Evolutionary conservation across 2,329 filamentous ascomycete genomes (phyloP).

Genomic region (Dactylellina drechsleri): DNA sequence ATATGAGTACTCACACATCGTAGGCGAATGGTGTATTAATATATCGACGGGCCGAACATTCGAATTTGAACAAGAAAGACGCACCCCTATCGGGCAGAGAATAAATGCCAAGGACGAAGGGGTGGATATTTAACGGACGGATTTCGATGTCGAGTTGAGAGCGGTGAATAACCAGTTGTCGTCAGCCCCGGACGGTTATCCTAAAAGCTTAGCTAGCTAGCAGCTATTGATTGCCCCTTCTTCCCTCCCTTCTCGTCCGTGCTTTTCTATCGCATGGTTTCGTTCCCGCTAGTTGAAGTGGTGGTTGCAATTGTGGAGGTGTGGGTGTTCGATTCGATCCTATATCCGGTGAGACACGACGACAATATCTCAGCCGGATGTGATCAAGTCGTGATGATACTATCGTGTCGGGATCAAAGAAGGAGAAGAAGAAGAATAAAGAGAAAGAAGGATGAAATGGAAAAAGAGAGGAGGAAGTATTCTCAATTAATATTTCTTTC

Average conservation of each 20-base stretch:
- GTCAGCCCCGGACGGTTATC: conserved; percentile 14
- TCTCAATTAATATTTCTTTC: too few relatives aligned
- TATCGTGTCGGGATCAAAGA: neutral
- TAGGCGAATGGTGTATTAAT: neutral
- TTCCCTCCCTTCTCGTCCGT: neutral
- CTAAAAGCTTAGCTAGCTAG: neutral
- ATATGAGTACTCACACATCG: conserved; percentile 7
- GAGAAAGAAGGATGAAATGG: neutral
- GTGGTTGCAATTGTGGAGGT: neutral
- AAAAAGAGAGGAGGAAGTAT: neutral
- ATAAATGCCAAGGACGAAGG: too few relatives aligned
- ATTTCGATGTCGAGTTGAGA: too few relatives aligned
- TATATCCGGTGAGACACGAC: neutral
- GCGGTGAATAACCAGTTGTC: conserved; percentile 28
- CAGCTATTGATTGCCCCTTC: conserved; percentile 14
- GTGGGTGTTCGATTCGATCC: neutral
- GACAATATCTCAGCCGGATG: neutral
- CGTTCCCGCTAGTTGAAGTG: too few relatives aligned
- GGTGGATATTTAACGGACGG: too few relatives aligned
- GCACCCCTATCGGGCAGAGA: too few relatives aligned
- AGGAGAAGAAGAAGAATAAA: neutral
- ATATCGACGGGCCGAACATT: neutral
- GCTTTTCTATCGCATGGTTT: too few relatives aligned
- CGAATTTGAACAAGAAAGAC: too few relatives aligned
- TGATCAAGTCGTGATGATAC: too few relatives aligned